These are phyloP conservation scores for Dioscorea alata DNA, from an alignment of 106 monocot species.

Conservation along the genomic window DNA sequence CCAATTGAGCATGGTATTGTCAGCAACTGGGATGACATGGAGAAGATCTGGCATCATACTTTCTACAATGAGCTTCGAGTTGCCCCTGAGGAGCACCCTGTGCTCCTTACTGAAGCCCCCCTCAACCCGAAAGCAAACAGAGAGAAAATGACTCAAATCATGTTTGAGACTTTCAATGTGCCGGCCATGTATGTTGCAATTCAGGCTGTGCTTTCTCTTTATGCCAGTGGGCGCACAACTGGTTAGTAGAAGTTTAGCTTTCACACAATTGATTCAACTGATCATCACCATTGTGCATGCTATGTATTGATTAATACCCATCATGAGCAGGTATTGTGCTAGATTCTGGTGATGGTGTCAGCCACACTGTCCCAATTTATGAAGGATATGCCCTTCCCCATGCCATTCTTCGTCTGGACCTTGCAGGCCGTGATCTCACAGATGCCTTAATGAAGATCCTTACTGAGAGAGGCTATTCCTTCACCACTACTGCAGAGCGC, in stretches of 20 bases:
- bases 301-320: too few relatives aligned
- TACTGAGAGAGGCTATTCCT: conserved; percentile 20
- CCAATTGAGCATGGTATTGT: conserved; percentile 28
- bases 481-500: conserved; percentile 13
- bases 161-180: conserved; percentile 22
- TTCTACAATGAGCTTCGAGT: conserved; percentile 30
- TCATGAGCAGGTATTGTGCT: conserved; percentile 19
- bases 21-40: conserved; percentile 35
- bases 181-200: conserved; percentile 19
- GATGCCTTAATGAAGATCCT: conserved; percentile 23
- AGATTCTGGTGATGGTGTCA: conserved; percentile 26
- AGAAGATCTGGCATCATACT: conserved; percentile 27
- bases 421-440: conserved; percentile 13
- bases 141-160: conserved; percentile 25
- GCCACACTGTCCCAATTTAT: conserved; percentile 25
- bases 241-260: not conserved
- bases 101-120: conserved; percentile 19
- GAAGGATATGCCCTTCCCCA: conserved; percentile 27
- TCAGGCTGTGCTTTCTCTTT: conserved; percentile 18
- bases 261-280: too few relatives aligned
- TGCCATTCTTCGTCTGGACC: conserved; percentile 22
- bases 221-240: conserved; percentile 22
- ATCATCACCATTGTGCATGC: too few relatives aligned
- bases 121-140: conserved; percentile 22
- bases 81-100: conserved; percentile 22